These are phyloP conservation scores for Pseudogymnoascus sp. DNA, from an alignment of 2,329 filamentous ascomycete genomes.

Conservation along the genomic window DNA sequence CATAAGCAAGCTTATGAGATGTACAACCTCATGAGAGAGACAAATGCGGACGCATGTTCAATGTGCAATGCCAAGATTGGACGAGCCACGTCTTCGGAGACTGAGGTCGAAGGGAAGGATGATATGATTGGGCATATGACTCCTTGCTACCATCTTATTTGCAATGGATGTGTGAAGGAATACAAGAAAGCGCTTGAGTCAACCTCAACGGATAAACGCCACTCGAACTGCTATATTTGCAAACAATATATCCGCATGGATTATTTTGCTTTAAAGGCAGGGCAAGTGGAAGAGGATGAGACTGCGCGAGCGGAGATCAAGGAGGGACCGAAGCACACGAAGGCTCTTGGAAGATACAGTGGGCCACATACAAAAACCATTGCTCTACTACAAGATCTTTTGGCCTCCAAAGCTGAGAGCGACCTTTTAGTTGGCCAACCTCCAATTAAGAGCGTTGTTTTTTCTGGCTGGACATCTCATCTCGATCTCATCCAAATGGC, in stretches of 20 bases:
- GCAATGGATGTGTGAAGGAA: slow-evolving; percentile 59
- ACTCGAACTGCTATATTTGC: slow-evolving; percentile 59
- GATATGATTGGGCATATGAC: slow-evolving; percentile 72
- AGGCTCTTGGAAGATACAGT: slow-evolving; percentile 59
- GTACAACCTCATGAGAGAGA: slow-evolving; percentile 76
- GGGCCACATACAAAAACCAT: slow-evolving; percentile 90
- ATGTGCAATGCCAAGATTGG: slow-evolving; percentile 61
- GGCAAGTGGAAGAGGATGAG: slow-evolving; percentile 26
- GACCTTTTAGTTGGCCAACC: slow-evolving; percentile 54
- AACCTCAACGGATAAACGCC: slow-evolving; percentile 33
- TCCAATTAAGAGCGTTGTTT: slow-evolving; percentile 87
- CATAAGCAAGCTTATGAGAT: slow-evolving; percentile 76
- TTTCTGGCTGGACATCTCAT: slow-evolving; percentile 93
- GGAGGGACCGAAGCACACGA: slow-evolving; percentile 43
- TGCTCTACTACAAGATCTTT: slow-evolving; percentile 69
- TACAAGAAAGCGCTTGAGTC: slow-evolving; percentile 48
- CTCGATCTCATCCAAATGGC: slow-evolving; percentile 86
- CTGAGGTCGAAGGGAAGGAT: slow-evolving; percentile 48
- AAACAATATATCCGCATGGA: slow-evolving; percentile 53
- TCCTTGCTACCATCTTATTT: slow-evolving; percentile 80
- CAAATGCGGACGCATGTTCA: slow-evolving; percentile 66
- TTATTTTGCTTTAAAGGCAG: slow-evolving; percentile 59
- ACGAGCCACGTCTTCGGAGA: slow-evolving; percentile 49
- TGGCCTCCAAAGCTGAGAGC: slow-evolving; percentile 56
- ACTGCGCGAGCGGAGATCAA: slow-evolving; percentile 22